Evolutionary conservation across 2,329 filamentous ascomycete species (phyloP).

Genomic region (Pyricularia pennisetigena): DNA sequence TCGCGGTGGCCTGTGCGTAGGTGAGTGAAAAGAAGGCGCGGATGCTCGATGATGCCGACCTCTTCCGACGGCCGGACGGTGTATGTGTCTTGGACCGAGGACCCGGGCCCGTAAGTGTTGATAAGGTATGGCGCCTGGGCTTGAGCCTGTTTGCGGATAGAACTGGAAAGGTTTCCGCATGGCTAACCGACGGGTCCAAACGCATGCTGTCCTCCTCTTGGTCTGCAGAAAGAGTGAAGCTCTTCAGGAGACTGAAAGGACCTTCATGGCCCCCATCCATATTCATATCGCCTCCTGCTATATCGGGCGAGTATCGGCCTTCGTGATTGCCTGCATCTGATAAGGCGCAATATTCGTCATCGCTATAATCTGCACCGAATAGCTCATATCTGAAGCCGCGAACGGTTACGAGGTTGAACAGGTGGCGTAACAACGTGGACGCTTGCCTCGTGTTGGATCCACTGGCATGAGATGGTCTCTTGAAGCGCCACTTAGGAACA

Average conservation of each 20-base stretch:
- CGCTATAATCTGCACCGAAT: slow-evolving; percentile 11
- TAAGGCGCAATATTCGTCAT: slow-evolving; percentile 20
- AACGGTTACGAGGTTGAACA: slow-evolving; percentile 25
- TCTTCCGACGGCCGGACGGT: slow-evolving; percentile 55
- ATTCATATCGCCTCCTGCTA: background rate
- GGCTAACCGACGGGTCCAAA: background rate
- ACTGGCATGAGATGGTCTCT: slow-evolving; percentile 20
- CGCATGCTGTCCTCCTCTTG: background rate
- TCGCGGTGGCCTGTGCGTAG: slow-evolving; percentile 59
- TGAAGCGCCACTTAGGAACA: slow-evolving; percentile 86
- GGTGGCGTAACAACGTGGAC: slow-evolving; percentile 32
- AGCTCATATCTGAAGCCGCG: slow-evolving; percentile 19
- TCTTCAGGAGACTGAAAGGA: background rate
- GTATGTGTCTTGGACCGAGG: slow-evolving; percentile 39
- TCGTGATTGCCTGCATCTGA: slow-evolving; percentile 1
- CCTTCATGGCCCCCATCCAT: background rate
- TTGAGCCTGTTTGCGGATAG: background rate
- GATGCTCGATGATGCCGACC: slow-evolving; percentile 52
- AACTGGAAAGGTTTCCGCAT: background rate
- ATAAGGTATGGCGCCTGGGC: slow-evolving; percentile 40
- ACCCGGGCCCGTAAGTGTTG: slow-evolving; percentile 26
- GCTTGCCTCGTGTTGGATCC: slow-evolving; percentile 19
- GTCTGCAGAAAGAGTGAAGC: background rate
- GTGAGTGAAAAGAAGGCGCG: slow-evolving; percentile 75
- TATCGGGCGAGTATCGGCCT: background rate